Evolutionary conservation across 306 rosid species (phyloP).

Genomic region (Ormosia semicastrata): DNA sequence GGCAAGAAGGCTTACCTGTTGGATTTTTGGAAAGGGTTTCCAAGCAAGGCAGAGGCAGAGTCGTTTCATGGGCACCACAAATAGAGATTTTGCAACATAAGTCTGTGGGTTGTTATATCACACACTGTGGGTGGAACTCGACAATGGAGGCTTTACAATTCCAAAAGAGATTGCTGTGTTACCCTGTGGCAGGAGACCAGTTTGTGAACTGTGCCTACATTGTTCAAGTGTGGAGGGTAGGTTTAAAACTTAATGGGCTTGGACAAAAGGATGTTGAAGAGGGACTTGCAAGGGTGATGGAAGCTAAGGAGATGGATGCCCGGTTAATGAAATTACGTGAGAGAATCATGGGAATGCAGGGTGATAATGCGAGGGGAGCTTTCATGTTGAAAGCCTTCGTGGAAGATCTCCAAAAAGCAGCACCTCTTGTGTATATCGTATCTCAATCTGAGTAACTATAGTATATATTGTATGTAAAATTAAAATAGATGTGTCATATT

Average conservation of each 20-base stretch:
- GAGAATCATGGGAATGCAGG: constrained; percentile 44
- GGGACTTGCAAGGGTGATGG: constrained; percentile 55
- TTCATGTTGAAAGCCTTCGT: constrained; percentile 41
- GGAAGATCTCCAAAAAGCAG: constrained; percentile 29
- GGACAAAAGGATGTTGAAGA: constrained; percentile 59
- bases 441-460: too few relatives aligned
- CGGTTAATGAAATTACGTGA: constrained; percentile 42
- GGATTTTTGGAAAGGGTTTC: constrained; percentile 49
- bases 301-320: constrained; percentile 51
- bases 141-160: constrained; percentile 76
- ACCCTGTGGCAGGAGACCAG: constrained; percentile 87
- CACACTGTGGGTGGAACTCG: constrained; percentile 99
- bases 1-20: constrained; percentile 61
- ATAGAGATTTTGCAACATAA: constrained; percentile 51
- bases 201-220: constrained; percentile 67
- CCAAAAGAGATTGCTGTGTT: constrained; percentile 62
- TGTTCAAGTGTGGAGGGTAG: constrained; percentile 70
- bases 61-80: constrained; percentile 93
- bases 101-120: constrained; percentile 66
- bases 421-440: neutral
- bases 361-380: constrained; percentile 7
- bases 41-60: constrained; percentile 53
- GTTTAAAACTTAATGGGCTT: constrained; percentile 55
- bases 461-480: too few relatives aligned
- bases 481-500: too few relatives aligned